Base-by-base conservation (phyloP, 73 alveolate species). In the Paramecium caudatum region DNA sequence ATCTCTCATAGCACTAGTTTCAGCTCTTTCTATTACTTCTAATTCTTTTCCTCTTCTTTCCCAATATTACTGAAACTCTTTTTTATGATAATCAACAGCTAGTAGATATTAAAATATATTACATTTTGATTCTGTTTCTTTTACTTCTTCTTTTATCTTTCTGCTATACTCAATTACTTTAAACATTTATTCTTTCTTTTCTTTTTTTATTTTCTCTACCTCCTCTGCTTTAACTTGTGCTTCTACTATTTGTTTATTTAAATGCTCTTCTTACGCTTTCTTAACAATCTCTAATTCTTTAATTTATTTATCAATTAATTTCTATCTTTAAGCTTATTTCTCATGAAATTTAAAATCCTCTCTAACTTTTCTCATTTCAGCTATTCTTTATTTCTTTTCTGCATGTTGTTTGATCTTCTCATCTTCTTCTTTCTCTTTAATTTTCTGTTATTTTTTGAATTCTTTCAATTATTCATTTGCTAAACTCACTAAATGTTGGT, bases 91-190 rank as follows among this genome's bases (percentile, higher is more conserved):
- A 37, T 74, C 88, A 41, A 41, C 62, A 41, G 88, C 87, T 74
- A 41, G 36, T 39, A 0, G 16, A 74, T 23, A 33, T 6, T 33
- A 74, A n/a, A 4, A 19, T n/a, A 3, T 16, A 27, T 41, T 74
- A 74, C 88, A 74, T 74, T 39, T 74, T 2, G 88, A 74, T 74
- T 74, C 88, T 45, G 16, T 41, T 74, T 74, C 88, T 41, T 74
- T 74, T 5, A 74, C 65, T 41, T 41, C 39, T 8, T 45, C 84
- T 9, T 74, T 74, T 17, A 74, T 45, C 12, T 41, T 74, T 74
- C 88, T 37, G 19, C 88, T 74, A 30, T 43, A 74, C 10, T 74
- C 65, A 13, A 74, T 74, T 23, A 16, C 65, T 74, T 45, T 74
- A 37, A 9, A 36, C 45, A 74, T 15, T 45, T 74, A 13, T 16